phyloP scores from a whole-genome alignment of 345 rosid species.

The Moricandia moricandioides region DNA sequence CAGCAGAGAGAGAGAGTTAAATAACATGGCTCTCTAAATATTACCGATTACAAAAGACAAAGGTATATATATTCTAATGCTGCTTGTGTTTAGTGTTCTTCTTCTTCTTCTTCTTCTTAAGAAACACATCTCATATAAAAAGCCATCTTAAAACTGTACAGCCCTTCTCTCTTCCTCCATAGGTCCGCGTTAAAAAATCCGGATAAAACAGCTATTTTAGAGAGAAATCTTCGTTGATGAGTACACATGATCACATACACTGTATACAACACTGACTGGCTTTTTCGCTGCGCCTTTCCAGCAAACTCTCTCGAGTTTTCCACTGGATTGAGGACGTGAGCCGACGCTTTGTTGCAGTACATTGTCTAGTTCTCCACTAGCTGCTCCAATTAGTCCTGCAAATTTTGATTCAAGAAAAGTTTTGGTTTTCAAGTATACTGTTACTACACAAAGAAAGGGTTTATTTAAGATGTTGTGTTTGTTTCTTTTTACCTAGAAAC shows the following conservation, averaged over 20 bases:
- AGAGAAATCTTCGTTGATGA: conserved; percentile 39
- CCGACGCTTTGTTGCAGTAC: conserved; percentile 41
- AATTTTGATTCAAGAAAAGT: background rate
- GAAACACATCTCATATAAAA: conserved; percentile 15
- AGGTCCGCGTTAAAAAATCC: conserved; percentile 28
- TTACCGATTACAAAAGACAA: conserved; percentile 40
- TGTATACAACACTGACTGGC: conserved; percentile 52
- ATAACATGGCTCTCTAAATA: conserved; percentile 7
- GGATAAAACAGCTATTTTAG: conserved; percentile 26
- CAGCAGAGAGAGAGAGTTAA: conserved; percentile 14
- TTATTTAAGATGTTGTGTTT: background rate
- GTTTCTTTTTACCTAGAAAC: conserved; percentile 60
- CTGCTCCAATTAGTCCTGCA: conserved; percentile 85
- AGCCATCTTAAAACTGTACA: conserved; percentile 39
- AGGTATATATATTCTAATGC: conserved; percentile 22
- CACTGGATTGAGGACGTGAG: conserved; percentile 42
- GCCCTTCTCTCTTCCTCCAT: conserved; percentile 23
- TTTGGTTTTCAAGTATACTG: background rate
- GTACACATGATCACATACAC: conserved; percentile 56
- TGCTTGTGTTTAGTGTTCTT: conserved; percentile 21
- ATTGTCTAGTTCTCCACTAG: conserved; percentile 62
- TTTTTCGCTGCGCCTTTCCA: conserved; percentile 50
- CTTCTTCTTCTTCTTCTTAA: conserved; percentile 21
- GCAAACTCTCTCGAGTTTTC: conserved; percentile 37
- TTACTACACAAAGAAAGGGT: background rate